Conservation (phyloP, 78 protist genomes). For the Dictyostelium intermedium region DNA sequence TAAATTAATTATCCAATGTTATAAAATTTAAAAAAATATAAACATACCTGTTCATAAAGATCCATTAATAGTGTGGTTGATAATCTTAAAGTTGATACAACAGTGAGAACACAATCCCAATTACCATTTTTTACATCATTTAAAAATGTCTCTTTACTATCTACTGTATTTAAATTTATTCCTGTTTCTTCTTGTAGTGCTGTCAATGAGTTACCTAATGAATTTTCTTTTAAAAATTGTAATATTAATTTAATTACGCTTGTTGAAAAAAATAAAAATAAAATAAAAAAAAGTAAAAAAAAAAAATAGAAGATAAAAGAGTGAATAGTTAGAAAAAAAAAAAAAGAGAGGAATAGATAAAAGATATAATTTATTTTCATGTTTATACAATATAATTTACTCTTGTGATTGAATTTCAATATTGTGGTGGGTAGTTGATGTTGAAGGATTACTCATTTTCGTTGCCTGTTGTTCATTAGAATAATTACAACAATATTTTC, state of each 20-base stretch:
- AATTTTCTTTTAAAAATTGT: conserved; percentile 56
- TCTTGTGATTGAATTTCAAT: conserved; percentile 42
- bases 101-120: conserved; percentile 89
- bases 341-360: background rate
- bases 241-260: conserved; percentile 56
- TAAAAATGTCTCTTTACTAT: conserved; percentile 68
- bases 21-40: background rate
- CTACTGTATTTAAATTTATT: conserved; percentile 82
- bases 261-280: no score
- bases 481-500: background rate
- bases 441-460: background rate
- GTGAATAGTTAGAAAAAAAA: background rate
- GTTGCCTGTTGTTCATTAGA: background rate
- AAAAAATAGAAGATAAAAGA: background rate
- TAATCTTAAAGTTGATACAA: conserved; percentile 56
- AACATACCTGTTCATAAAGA: conserved; percentile 88
- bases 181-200: conserved; percentile 65
- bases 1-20: background rate
- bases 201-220: conserved; percentile 12
- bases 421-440: background rate
- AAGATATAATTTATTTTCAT: no score
- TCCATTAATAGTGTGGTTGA: conserved; percentile 37
- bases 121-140: conserved; percentile 80
- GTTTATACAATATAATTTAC: no score
- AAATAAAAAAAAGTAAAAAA: no score